phyloP scores from a whole-genome alignment of 169 alveolate genomes.

The Cryptosporidium ryanae region DNA sequence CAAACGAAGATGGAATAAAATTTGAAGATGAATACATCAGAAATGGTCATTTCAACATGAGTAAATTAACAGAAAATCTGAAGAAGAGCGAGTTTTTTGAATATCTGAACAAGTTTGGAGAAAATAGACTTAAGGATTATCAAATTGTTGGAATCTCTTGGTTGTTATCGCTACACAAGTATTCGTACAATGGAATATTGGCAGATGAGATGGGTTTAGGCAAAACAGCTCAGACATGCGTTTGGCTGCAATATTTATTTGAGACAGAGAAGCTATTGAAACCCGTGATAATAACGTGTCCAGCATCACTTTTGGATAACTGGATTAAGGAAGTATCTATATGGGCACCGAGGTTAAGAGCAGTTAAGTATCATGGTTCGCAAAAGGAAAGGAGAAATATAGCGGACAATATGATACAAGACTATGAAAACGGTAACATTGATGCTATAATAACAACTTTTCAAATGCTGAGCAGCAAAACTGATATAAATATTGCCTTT shows the following conservation, averaged over 20 bases:
- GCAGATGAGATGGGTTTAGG: conserved; percentile 95
- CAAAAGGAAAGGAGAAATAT: conserved; percentile 79
- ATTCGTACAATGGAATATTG: conserved; percentile 86
- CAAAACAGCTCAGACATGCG: conserved; percentile 89
- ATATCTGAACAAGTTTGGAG: conserved; percentile 7
- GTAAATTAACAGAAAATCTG: conserved; percentile 11
- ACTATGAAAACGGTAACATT: conserved; percentile 17
- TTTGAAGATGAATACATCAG: conserved; percentile 13
- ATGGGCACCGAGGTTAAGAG: conserved; percentile 89
- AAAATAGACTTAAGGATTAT: conserved; percentile 81
- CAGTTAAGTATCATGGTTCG: conserved; percentile 85
- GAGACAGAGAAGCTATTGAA: conserved; percentile 74
- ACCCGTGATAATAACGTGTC: conserved; percentile 85
- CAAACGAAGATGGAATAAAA: background rate
- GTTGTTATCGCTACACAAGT: conserved; percentile 86
- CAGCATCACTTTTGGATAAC: conserved; percentile 86
- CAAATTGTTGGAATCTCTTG: conserved; percentile 90
- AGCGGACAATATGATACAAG: conserved; percentile 34
- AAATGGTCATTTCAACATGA: conserved; percentile 60
- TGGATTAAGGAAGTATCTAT: conserved; percentile 86
- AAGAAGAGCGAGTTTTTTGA: conserved; percentile 20
- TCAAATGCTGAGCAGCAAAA: conserved; percentile 57
- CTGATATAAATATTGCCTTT: conserved; percentile 50
- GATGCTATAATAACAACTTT: conserved; percentile 64
- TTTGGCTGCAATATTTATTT: conserved; percentile 81